Conservation (phyloP, 2,329 filamentous ascomycete genomes). For the Plectosphaerella plurivora region DNA sequence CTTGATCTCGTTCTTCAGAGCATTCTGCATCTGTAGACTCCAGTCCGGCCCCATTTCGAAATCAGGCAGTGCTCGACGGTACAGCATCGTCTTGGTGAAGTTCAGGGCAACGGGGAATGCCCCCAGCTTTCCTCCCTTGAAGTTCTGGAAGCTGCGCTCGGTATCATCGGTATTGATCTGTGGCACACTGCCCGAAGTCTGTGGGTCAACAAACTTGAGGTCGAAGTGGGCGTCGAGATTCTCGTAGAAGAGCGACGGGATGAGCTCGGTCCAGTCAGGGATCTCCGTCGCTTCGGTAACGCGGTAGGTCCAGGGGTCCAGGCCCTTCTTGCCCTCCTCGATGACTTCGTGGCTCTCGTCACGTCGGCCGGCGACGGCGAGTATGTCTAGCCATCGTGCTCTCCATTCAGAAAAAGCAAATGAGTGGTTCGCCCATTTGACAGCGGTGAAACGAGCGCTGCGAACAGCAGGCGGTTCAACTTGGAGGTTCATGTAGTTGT, state of each 20-base stretch:
- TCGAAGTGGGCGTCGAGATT: not conserved
- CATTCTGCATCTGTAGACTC: constrained; percentile 73
- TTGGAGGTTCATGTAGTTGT: constrained; percentile 60
- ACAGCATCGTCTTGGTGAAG: constrained; percentile 57
- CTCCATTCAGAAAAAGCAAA: constrained; percentile 73
- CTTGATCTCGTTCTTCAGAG: constrained; percentile 65
- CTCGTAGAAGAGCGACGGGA: not conserved
- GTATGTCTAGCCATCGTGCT: constrained; percentile 82
- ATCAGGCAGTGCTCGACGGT: constrained; percentile 43
- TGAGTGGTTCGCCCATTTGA: constrained; percentile 87
- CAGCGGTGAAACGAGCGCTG: constrained; percentile 74
- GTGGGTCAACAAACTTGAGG: not conserved
- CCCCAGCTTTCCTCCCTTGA: constrained; percentile 37
- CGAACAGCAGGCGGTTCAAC: constrained; percentile 51
- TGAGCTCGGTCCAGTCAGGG: constrained; percentile 42
- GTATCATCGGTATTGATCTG: constrained; percentile 11
- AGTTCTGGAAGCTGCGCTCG: constrained; percentile 38
- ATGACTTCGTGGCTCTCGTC: constrained; percentile 76
- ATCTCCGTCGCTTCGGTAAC: constrained; percentile 20
- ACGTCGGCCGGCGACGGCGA: constrained; percentile 65
- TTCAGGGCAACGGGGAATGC: constrained; percentile 66
- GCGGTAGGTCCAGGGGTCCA: constrained; percentile 61
- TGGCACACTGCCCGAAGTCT: not conserved
- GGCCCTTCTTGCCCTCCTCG: constrained; percentile 84
- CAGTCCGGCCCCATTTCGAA: constrained; percentile 71